phyloP scores from a whole-genome alignment of 148 eudicot genomes.

The Rhododendron mucronatum region DNA sequence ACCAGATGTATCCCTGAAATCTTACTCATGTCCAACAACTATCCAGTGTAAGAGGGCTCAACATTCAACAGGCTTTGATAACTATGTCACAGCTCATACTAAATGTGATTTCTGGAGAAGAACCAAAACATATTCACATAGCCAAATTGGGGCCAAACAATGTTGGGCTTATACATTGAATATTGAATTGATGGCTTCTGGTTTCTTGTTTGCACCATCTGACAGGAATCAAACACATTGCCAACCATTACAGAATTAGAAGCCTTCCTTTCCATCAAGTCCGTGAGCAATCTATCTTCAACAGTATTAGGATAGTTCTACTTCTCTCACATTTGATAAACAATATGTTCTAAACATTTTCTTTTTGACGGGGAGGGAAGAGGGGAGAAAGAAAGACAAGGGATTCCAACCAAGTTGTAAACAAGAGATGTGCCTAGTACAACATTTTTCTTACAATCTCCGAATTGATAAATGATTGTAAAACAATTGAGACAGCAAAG shows the following conservation, averaged over 20 bases:
- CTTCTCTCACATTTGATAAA: background rate
- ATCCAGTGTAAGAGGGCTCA: background rate
- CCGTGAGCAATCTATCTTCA: background rate
- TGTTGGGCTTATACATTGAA: background rate
- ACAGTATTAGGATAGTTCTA: background rate
- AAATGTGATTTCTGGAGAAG: background rate
- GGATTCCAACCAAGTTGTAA: background rate
- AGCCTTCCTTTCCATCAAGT: background rate
- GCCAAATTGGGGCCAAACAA: background rate
- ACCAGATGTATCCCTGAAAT: background rate
- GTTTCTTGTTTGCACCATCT: slow-evolving; percentile 2
- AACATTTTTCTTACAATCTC: background rate
- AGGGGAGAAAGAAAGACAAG: background rate
- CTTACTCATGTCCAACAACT: background rate
- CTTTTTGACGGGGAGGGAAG: background rate
- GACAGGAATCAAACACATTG: background rate
- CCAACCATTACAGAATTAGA: background rate
- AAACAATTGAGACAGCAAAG: background rate
- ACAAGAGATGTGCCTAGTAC: background rate
- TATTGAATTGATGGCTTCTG: background rate
- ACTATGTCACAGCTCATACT: background rate
- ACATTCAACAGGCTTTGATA: background rate
- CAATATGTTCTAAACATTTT: background rate
- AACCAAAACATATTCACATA: background rate
- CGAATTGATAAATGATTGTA: background rate